Evolutionary conservation across 2,329 filamentous ascomycete species (phyloP).

Genomic region (Septoria petroselini): DNA sequence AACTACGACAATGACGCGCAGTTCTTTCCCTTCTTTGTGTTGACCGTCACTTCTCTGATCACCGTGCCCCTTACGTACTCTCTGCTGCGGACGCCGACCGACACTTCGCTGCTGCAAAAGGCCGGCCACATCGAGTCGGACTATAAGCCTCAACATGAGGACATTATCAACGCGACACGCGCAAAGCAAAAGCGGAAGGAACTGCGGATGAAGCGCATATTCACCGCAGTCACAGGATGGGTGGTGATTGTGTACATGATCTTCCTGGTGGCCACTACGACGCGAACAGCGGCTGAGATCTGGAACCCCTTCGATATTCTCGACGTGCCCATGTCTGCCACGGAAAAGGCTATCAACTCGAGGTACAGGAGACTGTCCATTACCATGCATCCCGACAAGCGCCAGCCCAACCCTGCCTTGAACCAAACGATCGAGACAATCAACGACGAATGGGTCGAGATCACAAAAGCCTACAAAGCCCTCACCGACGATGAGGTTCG

Average conservation of each 20-base stretch:
- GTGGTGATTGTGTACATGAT: constrained; percentile 82
- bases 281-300: constrained; percentile 67
- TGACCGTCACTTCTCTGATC: constrained; percentile 82
- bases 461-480: constrained; percentile 97
- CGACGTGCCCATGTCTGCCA: constrained; percentile 75
- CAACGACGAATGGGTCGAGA: constrained; percentile 86
- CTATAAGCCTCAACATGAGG: constrained; percentile 77
- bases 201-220: constrained; percentile 77
- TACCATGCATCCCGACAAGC: constrained; percentile 90
- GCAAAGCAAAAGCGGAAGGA: constrained; percentile 86
- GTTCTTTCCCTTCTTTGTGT: constrained; percentile 98
- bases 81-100: constrained; percentile 71
- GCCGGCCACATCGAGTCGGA: constrained; percentile 78
- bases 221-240: constrained; percentile 76
- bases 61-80: constrained; percentile 88
- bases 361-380: constrained; percentile 84
- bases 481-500: constrained; percentile 95
- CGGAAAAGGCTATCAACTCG: constrained; percentile 87
- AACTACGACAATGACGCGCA: constrained; percentile 97
- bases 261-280: constrained; percentile 81
- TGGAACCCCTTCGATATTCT: constrained; percentile 98
- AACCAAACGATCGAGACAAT: constrained; percentile 84
- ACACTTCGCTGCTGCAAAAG: constrained; percentile 67
- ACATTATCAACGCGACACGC: constrained; percentile 78
- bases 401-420: constrained; percentile 74